A percentile compares a stretch with the other conserved stretches of the same genome.
phyloP scores from a whole-genome alignment of 176 grass and related monocot genomes.

The Aechmea fasciata region DNA sequence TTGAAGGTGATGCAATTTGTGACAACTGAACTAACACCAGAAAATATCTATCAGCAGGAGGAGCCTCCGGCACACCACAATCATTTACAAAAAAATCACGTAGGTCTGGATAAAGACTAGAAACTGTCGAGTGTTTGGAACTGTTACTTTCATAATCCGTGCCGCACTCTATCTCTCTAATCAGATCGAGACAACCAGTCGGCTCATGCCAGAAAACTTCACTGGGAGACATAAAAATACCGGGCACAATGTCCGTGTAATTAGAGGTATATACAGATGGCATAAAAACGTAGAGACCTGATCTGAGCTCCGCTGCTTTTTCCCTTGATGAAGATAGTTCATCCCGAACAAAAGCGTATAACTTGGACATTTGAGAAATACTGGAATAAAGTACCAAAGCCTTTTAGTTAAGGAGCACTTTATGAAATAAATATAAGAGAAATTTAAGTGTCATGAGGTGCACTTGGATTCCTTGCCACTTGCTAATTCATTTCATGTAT shows the following conservation, averaged over 20 bases:
- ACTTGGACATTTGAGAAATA: conserved; percentile 72
- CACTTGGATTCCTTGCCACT: too few species aligned
- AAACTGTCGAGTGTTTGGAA: conserved; percentile 22
- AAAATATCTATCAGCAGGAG: conserved; percentile 43
- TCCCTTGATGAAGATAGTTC: conserved; percentile 43
- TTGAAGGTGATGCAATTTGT: conserved; percentile 48
- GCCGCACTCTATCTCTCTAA: conserved; percentile 23
- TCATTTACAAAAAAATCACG: conserved; percentile 63
- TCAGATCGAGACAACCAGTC: conserved; percentile 61
- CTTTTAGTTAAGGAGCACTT: not conserved
- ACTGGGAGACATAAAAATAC: conserved; percentile 51
- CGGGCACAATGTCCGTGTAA: conserved; percentile 32
- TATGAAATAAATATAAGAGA: too few species aligned
- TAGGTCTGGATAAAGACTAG: conserved; percentile 69
- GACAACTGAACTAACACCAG: conserved; percentile 62
- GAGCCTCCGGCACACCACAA: conserved; percentile 56
- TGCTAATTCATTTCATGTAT: too few species aligned
- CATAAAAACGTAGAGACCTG: conserved; percentile 55
- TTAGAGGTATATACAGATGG: conserved; percentile 29
- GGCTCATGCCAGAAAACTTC: conserved; percentile 84
- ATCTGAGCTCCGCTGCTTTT: conserved; percentile 51
- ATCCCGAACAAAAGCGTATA: conserved; percentile 69
- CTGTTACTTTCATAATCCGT: not conserved
- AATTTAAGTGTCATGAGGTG: too few species aligned
- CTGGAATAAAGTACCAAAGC: conserved; percentile 38